These are phyloP conservation scores for Trichophyton benhamiae DNA, from an alignment of 2,329 filamentous ascomycete species.

Conservation along the genomic window DNA sequence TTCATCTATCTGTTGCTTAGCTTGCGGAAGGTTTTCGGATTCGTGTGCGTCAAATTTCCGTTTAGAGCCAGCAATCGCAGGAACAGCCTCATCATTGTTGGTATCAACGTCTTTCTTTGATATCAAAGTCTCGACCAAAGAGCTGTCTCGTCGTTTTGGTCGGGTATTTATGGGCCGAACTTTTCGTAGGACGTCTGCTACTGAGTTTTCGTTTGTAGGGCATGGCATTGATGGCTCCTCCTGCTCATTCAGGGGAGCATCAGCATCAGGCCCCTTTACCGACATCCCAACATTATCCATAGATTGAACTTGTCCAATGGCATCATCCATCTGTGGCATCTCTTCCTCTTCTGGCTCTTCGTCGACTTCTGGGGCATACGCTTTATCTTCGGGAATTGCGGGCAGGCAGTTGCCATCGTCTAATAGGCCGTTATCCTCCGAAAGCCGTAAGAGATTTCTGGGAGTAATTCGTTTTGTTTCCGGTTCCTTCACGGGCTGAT, in stretches of 20 bases:
- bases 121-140: conserved; percentile 29
- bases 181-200: neutral
- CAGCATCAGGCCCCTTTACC: neutral
- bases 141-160: conserved; percentile 41
- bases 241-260: neutral
- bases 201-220: neutral
- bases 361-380: conserved; percentile 38
- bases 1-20: conserved; percentile 21
- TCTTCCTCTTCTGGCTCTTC: neutral
- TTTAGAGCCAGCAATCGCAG: conserved; percentile 40
- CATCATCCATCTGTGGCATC: neutral
- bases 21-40: neutral
- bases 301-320: neutral
- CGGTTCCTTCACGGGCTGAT: neutral
- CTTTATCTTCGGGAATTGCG: conserved; percentile 47
- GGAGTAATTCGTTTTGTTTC: neutral
- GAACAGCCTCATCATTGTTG: conserved; percentile 9
- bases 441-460: neutral
- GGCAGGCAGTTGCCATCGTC: conserved; percentile 36
- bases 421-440: neutral
- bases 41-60: conserved; percentile 46
- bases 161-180: conserved; percentile 28
- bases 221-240: neutral
- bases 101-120: conserved; percentile 11
- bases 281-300: neutral